Conservation (phyloP, 2,329 filamentous ascomycete genomes). For the Colletotrichum sp. region DNA sequence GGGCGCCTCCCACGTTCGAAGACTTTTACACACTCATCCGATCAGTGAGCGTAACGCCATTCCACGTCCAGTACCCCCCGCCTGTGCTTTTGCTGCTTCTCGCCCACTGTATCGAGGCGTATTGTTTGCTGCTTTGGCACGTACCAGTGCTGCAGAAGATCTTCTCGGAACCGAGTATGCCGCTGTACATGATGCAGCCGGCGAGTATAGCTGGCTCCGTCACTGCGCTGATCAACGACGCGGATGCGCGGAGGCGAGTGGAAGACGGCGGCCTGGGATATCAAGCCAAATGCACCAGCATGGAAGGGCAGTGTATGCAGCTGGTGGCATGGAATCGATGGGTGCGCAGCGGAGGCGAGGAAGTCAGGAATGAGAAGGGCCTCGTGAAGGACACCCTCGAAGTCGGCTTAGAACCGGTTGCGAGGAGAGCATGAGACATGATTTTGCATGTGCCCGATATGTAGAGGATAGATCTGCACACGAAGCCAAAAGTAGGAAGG, state of each 20-base stretch:
- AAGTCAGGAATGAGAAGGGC: neutral
- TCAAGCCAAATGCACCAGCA: slow-evolving; percentile 34
- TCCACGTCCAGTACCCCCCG: slow-evolving; percentile 34
- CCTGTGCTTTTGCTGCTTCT: slow-evolving; percentile 41
- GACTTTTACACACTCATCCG: slow-evolving; percentile 43
- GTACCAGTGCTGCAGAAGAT: slow-evolving; percentile 27
- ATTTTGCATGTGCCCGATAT: neutral
- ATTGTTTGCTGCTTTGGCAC: slow-evolving; percentile 32
- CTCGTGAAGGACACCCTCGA: slow-evolving; percentile 12
- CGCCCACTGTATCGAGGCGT: slow-evolving; percentile 41
- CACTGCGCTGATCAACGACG: slow-evolving; percentile 41
- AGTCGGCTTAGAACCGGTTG: slow-evolving; percentile 14
- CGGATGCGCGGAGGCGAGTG: slow-evolving; percentile 36
- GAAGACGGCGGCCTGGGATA: slow-evolving; percentile 49
- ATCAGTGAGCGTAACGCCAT: slow-evolving; percentile 31
- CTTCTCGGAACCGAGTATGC: slow-evolving; percentile 35
- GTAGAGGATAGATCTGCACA: neutral
- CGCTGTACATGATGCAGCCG: slow-evolving; percentile 44
- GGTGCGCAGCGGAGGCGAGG: slow-evolving; percentile 2
- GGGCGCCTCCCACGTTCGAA: slow-evolving; percentile 44
- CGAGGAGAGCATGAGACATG: neutral
- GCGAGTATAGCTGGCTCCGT: slow-evolving; percentile 38
- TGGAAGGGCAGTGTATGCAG: slow-evolving; percentile 47
- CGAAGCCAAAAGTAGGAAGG: neutral
- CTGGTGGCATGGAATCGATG: slow-evolving; percentile 43